Percentiles rank a stretch among this genome's conserved stretches.
These are phyloP conservation scores for Pythium aquatile DNA, from an alignment of 352 stramenopile genomes.

Conservation along the genomic window DNA sequence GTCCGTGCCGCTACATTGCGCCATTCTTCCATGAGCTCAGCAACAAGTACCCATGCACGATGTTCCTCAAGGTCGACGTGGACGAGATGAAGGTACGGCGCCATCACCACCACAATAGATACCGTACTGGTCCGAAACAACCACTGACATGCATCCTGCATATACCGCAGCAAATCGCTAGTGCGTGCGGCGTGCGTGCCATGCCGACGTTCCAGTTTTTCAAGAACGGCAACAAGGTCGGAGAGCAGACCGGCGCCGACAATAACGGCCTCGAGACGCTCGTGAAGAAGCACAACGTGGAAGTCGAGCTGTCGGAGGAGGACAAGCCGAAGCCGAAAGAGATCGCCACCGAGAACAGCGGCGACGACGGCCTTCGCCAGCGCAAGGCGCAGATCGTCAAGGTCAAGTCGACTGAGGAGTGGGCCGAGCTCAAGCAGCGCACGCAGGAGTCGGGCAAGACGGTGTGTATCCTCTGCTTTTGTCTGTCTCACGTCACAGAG, in stretches of 20 bases:
- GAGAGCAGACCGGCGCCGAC: constrained; percentile 88
- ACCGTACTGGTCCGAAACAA: neutral
- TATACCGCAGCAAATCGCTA: constrained; percentile 45
- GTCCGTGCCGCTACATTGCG: constrained; percentile 83
- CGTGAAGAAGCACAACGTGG: constrained; percentile 80
- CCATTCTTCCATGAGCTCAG: constrained; percentile 85
- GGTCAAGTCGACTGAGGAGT: constrained; percentile 54
- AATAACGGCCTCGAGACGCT: constrained; percentile 48
- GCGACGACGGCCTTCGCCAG: constrained; percentile 43
- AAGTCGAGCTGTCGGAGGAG: constrained; percentile 70
- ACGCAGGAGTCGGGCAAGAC: constrained; percentile 41
- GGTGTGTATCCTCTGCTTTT: constrained; percentile 22
- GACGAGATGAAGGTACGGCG: constrained; percentile 62
- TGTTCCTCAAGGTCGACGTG: constrained; percentile 90
- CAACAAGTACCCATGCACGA: constrained; percentile 77
- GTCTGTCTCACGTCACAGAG: neutral
- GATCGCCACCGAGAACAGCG: constrained; percentile 4
- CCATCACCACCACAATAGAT: too few species aligned
- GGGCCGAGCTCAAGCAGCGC: constrained; percentile 45
- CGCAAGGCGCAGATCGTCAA: constrained; percentile 51
- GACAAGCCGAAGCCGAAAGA: constrained; percentile 41
- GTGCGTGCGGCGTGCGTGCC: constrained; percentile 73
- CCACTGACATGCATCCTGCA: neutral
- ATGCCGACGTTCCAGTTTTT: constrained; percentile 98
- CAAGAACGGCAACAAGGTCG: constrained; percentile 85